phyloP scores from a whole-genome alignment of 306 rosid genomes.

The Hippophae rhamnoides region DNA sequence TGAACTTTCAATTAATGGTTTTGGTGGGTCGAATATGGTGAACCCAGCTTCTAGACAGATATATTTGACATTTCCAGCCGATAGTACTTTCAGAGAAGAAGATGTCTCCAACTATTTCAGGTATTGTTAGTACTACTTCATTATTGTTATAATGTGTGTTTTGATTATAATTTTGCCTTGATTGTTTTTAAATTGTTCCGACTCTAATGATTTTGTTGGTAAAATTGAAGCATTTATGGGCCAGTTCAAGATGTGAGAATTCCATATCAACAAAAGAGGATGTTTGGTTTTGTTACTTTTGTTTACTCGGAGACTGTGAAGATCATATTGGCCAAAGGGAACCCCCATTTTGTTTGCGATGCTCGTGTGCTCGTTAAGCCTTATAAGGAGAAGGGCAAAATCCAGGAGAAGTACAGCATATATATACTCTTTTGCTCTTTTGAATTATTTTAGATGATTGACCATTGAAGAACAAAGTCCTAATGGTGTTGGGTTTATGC shows the following conservation, averaged over 20 bases:
- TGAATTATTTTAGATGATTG: background rate
- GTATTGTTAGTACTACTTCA: conserved; percentile 19
- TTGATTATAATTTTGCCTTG: background rate
- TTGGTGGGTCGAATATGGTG: conserved; percentile 40
- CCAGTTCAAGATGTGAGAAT: conserved; percentile 99
- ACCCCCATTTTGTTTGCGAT: conserved; percentile 97
- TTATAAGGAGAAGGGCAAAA: conserved; percentile 98
- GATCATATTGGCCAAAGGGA: conserved; percentile 83
- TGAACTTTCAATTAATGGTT: conserved; percentile 50
- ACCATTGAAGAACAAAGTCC: background rate
- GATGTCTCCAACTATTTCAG: conserved; percentile 95
- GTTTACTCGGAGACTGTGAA: conserved; percentile 89
- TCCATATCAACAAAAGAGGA: conserved; percentile 94
- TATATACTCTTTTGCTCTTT: background rate
- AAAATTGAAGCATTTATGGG: conserved; percentile 59
- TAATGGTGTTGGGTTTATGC: conserved; percentile 4
- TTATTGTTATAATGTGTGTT: background rate
- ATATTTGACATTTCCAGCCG: conserved; percentile 96
- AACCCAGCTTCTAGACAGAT: conserved; percentile 92
- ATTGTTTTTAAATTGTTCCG: background rate
- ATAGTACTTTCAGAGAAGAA: conserved; percentile 94
- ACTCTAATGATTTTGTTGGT: background rate
- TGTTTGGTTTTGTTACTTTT: conserved; percentile 96
- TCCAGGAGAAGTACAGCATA: conserved; percentile 92
- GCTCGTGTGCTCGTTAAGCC: conserved; percentile 98